A percentile compares a stretch with the other conserved stretches of the same genome.
Conservation (phyloP, 148 eudicot species). For the Rhododendron molle region DNA sequence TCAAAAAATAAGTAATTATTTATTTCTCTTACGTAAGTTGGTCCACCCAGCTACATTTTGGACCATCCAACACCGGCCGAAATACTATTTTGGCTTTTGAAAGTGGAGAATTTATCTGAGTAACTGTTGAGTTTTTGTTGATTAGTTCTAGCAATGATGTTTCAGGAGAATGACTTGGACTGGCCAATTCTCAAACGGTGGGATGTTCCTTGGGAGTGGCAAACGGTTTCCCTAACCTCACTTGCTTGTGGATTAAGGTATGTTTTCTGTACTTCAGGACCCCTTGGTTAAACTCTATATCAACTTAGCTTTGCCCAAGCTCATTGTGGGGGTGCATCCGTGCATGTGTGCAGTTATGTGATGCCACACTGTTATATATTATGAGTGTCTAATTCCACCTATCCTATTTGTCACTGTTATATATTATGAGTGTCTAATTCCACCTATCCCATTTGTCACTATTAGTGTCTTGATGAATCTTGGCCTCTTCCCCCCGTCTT, state of each 20-base stretch:
- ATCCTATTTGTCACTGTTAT: not conserved
- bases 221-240: conserved; percentile 78
- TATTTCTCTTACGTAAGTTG: too few relatives aligned
- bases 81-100: not conserved
- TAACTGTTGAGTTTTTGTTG: not conserved
- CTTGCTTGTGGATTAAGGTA: conserved; percentile 97
- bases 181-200: conserved; percentile 81
- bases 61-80: not conserved
- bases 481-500: not conserved
- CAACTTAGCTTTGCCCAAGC: not conserved
- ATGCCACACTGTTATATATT: not conserved
- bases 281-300: not conserved
- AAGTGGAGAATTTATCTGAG: not conserved
- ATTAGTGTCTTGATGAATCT: not conserved
- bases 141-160: conserved; percentile 5
- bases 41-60: not conserved
- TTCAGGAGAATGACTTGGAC: conserved; percentile 37
- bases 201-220: conserved; percentile 99
- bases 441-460: not conserved
- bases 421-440: not conserved
- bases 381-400: not conserved
- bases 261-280: not conserved
- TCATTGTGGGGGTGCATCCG: not conserved
- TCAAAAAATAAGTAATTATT: too few relatives aligned
- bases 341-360: not conserved